Conservation (phyloP, 371 early-diverging fungal species). For the Mortierella sp. region DNA sequence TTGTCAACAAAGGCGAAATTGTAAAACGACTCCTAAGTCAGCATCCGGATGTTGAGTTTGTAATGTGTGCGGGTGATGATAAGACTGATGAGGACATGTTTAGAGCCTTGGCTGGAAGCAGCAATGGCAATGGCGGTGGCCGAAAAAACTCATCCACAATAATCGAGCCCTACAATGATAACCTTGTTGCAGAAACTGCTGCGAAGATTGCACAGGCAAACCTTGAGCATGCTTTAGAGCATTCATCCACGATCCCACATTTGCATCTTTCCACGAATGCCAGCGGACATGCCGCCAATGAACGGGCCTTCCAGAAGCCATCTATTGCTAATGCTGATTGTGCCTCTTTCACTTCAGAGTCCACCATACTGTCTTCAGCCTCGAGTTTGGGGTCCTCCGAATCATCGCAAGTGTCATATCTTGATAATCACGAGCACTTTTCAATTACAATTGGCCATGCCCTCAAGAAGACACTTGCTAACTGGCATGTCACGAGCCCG, state of each 20-base stretch:
- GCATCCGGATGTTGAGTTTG: constrained; percentile 82
- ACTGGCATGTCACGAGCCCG: constrained; percentile 79
- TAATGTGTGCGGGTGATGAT: constrained; percentile 97
- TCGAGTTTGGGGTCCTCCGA: constrained; percentile 87
- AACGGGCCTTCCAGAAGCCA: constrained; percentile 5
- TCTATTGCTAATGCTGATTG: background rate
- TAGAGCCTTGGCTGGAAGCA: constrained; percentile 69
- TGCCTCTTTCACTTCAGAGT: constrained; percentile 56
- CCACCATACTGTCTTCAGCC: constrained; percentile 94
- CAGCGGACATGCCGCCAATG: constrained; percentile 2
- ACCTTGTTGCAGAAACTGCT: constrained; percentile 39
- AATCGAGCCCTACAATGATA: constrained; percentile 33
- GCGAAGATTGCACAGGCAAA: constrained; percentile 39
- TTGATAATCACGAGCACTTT: constrained; percentile 73
- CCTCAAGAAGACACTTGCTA: constrained; percentile 83
- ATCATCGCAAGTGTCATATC: constrained; percentile 61
- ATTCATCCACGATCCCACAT: constrained; percentile 10
- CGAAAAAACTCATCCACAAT: constrained; percentile 2
- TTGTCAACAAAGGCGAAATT: constrained; percentile 92
- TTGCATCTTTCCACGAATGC: background rate
- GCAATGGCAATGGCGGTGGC: background rate
- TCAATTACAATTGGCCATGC: constrained; percentile 76
- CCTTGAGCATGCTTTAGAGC: constrained; percentile 28
- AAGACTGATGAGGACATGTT: constrained; percentile 98
- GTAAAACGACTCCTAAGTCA: constrained; percentile 81